Conservation (phyloP, 1,139 yeast species). For the Magnusiomyces sp. region DNA sequence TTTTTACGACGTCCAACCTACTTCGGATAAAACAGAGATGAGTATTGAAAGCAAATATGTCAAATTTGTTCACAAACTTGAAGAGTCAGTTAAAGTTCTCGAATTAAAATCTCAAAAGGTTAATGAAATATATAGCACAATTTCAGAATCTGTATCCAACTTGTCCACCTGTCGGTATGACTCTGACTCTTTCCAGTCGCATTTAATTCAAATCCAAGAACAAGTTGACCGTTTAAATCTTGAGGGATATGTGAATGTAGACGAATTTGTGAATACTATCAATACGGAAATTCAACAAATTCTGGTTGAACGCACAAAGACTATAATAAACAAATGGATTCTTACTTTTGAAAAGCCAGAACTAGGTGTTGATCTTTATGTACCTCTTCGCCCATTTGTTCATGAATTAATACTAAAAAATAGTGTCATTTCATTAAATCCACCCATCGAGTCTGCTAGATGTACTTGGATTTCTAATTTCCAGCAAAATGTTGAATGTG, state of each 20-base stretch:
- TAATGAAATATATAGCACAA: conserved; percentile 16
- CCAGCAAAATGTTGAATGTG: conserved; percentile 24
- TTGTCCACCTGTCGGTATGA: conserved; percentile 32
- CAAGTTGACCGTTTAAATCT: conserved; percentile 37
- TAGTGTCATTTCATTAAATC: conserved; percentile 38
- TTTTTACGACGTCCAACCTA: conserved; percentile 39
- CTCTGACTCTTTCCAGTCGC: conserved; percentile 17
- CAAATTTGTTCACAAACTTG: conserved; percentile 36
- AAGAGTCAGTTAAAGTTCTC: conserved; percentile 33
- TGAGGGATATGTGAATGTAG: conserved; percentile 38
- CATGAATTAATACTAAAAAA: conserved; percentile 40
- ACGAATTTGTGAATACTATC: conserved; percentile 34
- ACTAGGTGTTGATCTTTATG: conserved; percentile 12
- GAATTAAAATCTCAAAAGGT: conserved; percentile 32
- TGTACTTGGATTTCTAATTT: conserved; percentile 27
- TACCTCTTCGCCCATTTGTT: conserved; percentile 12
- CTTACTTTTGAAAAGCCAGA: conserved; percentile 18
- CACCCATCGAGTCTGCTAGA: conserved; percentile 36
- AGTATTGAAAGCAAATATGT: conserved; percentile 37
- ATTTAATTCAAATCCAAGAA: conserved; percentile 35
- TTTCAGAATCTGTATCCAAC: conserved; percentile 22
- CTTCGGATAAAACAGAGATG: conserved; percentile 13
- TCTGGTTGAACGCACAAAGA: conserved; percentile 32
- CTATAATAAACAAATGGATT: conserved; percentile 25
- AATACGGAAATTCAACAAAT: conserved; percentile 36